Base-by-base conservation (phyloP, 371 early-diverging fungal species). In the Mortierella sp. region DNA sequence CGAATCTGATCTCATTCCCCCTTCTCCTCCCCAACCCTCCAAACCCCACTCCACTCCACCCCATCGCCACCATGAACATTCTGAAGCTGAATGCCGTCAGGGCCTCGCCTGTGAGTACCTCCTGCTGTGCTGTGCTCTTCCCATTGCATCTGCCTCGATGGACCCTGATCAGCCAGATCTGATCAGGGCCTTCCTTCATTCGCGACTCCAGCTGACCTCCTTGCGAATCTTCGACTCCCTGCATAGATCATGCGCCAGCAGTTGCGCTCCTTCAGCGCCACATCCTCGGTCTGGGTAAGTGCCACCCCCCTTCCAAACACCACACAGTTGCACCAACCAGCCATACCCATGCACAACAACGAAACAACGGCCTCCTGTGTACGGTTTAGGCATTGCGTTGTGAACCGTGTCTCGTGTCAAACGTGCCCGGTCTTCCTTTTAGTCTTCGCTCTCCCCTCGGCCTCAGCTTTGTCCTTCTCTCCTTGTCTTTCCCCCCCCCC, bases 161-260 rank as follows among this genome's bases (percentile, higher is more conserved):
- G n/a, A n/a, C n/a, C n/a, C n/a, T n/a, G n/a, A n/a, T 39, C 7
- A 10, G 39, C 39, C 39, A 39, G 16, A 44, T 44, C 45, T 44
- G 45, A 44, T 44, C 45, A n/a, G n/a, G n/a, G n/a, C n/a, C n/a
- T n/a, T n/a, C n/a, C n/a, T n/a, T n/a, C n/a, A n/a, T n/a, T n/a
- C n/a, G n/a, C n/a, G n/a, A n/a, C n/a, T n/a, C n/a, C n/a, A n/a
- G n/a, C n/a, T n/a, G n/a, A n/a, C n/a, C n/a, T 54, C 48, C n/a
- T 22, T 40, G 13, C 29, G 21, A 48, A 31, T n/a, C 43, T 31
- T 8, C 28, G 17, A n/a, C 25, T 21, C 3, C 27, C 50, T 24
- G 21, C 22, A n/a, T 64, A 76, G 76, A 64, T 64, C 62, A 51
- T 76, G 64, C 76, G 76, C 61, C 76, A 76, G 69, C 76, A 76